Evolutionary conservation across 106 monocot species (phyloP).

Genomic region (Vanilla planifolia): DNA sequence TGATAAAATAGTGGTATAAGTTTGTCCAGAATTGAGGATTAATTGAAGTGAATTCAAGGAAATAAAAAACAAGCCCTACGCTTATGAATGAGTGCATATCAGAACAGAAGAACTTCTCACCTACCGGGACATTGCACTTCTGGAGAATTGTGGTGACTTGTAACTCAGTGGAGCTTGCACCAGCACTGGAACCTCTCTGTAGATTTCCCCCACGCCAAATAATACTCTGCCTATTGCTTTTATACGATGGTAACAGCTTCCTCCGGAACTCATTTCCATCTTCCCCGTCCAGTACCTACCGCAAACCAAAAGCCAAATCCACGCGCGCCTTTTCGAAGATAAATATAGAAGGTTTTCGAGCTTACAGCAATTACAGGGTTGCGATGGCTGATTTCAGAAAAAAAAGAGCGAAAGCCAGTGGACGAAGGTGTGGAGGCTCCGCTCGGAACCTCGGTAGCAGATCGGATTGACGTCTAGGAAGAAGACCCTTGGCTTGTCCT

Average conservation of each 20-base stretch:
- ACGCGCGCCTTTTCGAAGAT: no score
- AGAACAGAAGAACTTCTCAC: constrained; percentile 13
- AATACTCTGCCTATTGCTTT: constrained; percentile 53
- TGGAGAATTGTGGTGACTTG: constrained; percentile 47
- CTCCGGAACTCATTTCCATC: constrained; percentile 73
- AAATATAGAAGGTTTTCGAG: background rate
- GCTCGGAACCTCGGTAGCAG: constrained; percentile 62
- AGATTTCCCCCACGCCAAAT: background rate
- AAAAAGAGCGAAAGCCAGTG: constrained; percentile 79
- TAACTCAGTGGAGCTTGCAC: constrained; percentile 15
- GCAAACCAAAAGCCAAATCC: background rate
- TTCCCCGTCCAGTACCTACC: constrained; percentile 88
- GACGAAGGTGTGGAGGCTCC: constrained; percentile 58
- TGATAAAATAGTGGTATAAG: no score
- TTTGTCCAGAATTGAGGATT: no score
- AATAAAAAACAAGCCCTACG: no score
- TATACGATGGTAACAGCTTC: constrained; percentile 81
- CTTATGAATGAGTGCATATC: no score
- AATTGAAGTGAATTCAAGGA: no score
- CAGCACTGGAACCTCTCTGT: constrained; percentile 6
- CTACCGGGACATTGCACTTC: constrained; percentile 78
- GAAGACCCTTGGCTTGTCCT: constrained; percentile 39
- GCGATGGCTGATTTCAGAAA: constrained; percentile 57
- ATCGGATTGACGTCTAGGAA: constrained; percentile 87
- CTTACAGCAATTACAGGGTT: constrained; percentile 84